phyloP scores from a whole-genome alignment of 805 yeast species.

The Candida vartiovaarae region DNA sequence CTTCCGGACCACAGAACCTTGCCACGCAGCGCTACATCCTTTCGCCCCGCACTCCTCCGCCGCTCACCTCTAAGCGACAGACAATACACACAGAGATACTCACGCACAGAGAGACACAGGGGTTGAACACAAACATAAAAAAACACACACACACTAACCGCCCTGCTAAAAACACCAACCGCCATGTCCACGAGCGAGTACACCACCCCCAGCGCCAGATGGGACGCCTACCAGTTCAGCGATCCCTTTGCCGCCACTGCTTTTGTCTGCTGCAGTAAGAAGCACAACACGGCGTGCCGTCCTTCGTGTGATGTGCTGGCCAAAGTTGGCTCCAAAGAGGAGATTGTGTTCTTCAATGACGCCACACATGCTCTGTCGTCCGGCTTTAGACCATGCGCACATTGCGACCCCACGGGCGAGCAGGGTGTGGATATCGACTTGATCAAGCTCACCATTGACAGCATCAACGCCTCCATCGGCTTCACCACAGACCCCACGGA shows the following conservation, averaged over 20 bases:
- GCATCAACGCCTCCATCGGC: constrained; percentile 52
- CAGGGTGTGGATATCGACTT: constrained; percentile 16
- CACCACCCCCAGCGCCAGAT: constrained; percentile 25
- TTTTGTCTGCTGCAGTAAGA: constrained; percentile 45
- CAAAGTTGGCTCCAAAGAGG: constrained; percentile 32
- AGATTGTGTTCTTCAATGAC: constrained; percentile 37
- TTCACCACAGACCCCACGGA: constrained; percentile 28
- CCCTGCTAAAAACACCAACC: not conserved
- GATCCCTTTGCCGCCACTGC: constrained; percentile 61
- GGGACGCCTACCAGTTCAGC: constrained; percentile 59
- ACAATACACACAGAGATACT: too few relatives aligned
- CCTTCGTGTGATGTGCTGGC: constrained; percentile 56
- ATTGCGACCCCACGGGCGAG: constrained; percentile 43
- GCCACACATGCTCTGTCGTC: constrained; percentile 34
- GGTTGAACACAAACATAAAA: too few relatives aligned
- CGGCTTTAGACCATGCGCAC: constrained; percentile 46
- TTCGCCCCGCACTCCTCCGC: too few relatives aligned
- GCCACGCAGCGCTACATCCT: too few relatives aligned
- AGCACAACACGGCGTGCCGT: constrained; percentile 44
- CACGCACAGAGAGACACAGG: too few relatives aligned
- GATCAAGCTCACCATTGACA: constrained; percentile 43
- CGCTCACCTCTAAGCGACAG: too few relatives aligned
- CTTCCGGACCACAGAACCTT: too few relatives aligned
- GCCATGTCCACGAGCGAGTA: constrained; percentile 2
- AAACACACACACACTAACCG: too few relatives aligned